Conservation (phyloP, 1,284 basidiomycete species). For the Microstroma glucosiphilum region DNA sequence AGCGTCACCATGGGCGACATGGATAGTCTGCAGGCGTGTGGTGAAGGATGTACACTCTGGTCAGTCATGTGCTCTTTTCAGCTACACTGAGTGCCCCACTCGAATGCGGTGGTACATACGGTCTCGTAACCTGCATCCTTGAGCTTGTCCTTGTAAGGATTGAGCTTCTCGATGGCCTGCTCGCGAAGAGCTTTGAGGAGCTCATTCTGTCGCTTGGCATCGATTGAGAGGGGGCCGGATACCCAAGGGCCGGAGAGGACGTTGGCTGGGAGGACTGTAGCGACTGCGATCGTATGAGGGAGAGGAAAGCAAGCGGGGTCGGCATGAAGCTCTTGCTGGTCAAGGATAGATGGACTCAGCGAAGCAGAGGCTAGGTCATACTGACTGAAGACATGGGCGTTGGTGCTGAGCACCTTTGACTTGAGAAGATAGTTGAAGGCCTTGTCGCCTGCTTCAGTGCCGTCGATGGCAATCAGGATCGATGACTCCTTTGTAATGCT, state of each 20-base stretch:
- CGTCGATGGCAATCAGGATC: constrained; percentile 43
- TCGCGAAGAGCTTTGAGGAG: constrained; percentile 37
- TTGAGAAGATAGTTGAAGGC: constrained; percentile 40
- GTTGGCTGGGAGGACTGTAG: constrained; percentile 43
- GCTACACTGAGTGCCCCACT: not conserved
- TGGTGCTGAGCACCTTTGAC: constrained; percentile 27
- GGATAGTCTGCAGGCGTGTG: constrained; percentile 29
- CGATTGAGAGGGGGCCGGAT: constrained; percentile 38
- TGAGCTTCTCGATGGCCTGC: constrained; percentile 40
- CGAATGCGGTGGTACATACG: not conserved
- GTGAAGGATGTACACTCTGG: constrained; percentile 12
- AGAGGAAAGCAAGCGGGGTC: not conserved
- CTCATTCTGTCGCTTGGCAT: constrained; percentile 43
- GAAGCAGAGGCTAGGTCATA: not conserved
- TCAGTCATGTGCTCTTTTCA: not conserved
- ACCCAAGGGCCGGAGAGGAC: constrained; percentile 44
- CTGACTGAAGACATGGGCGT: constrained; percentile 37
- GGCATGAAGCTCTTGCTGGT: not conserved
- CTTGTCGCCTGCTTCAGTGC: constrained; percentile 45
- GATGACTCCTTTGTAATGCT: constrained; percentile 20
- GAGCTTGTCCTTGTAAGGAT: constrained; percentile 41
- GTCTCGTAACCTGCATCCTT: constrained; percentile 24
- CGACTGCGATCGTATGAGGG: constrained; percentile 14
- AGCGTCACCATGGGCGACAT: constrained; percentile 44
- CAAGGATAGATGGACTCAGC: not conserved